Evolutionary conservation across 2,329 filamentous ascomycete species (phyloP), one percentile per base, ranked within the genome.

Genomic region (Colletotrichum sp.): DNA sequence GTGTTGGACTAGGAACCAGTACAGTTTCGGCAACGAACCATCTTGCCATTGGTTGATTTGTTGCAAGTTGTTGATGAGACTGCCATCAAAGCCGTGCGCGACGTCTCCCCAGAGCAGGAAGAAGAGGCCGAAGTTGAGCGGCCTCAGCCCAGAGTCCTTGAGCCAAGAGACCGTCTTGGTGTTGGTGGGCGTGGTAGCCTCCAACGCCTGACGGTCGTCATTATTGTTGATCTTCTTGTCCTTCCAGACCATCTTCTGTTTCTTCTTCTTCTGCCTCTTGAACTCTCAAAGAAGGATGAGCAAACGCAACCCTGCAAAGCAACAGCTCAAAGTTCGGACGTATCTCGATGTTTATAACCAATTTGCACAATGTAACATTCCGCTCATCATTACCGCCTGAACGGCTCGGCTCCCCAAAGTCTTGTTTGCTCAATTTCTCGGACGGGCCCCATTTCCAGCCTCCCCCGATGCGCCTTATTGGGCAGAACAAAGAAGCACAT

Each of bases 31-130:
- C 2, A 12, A 57, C 73, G 28, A 86, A n/a, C 70, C 73, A 28
- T 83, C 80, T 55, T 87, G 82, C 86, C 86, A 88, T n/a, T 83
- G 80, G 0, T 81, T 78, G 3, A 88, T 80, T 0, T 85, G 82
- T 74, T 90, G 88, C 2, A 90, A 78, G 12, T 85, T 86, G 74
- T 90, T 89, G 83, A 89, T 87, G 82, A 90, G 86, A 16, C 84
- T 86, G 3, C 86, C 87, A 77, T 89, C 87, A 38, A 88, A 89
- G 1, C 87, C 87, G 72, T 86, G 88, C 6, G 88, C 89, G 34
- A 82, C 82, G 34, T 84, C 83, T 8, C 82, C 81, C 28, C 83
- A 82, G 13, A 85, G 80, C 6, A 81, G 78, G 48, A 83, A 77
- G 65, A 84, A 85, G 1, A 85, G 80, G 2, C 73, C 70, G 9